Conservation (phyloP, 352 stramenopile genomes). For the Globisporangium ultimum region DNA sequence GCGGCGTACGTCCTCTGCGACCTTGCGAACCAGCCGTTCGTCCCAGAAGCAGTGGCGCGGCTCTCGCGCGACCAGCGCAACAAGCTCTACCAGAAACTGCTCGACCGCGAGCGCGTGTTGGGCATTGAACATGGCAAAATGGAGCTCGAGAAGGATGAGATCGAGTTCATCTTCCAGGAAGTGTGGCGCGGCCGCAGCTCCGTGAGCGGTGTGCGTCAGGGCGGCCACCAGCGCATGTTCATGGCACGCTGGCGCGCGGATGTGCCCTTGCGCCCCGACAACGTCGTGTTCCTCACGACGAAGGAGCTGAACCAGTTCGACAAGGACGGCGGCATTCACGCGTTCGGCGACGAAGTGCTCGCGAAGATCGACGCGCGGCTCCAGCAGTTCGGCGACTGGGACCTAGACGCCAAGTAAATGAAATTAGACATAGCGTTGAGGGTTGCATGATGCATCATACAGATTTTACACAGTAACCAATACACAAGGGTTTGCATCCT, state of each 20-base stretch:
- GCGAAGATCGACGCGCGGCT: constrained; percentile 65
- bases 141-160: constrained; percentile 79
- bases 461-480: background rate
- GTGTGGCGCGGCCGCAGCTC: constrained; percentile 81
- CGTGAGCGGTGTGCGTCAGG: constrained; percentile 64
- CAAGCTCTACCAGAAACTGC: constrained; percentile 81
- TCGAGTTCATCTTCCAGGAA: constrained; percentile 87
- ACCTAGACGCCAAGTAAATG: constrained; percentile 3
- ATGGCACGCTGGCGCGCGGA: constrained; percentile 82
- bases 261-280: constrained; percentile 68
- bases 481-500: background rate
- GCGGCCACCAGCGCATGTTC: constrained; percentile 73
- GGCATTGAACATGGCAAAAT: constrained; percentile 57
- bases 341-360: constrained; percentile 64
- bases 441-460: background rate
- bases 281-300: constrained; percentile 84
- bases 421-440: background rate
- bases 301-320: constrained; percentile 70
- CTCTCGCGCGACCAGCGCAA: constrained; percentile 83
- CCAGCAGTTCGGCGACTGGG: constrained; percentile 59
- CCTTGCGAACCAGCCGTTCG: constrained; percentile 89
- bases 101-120: constrained; percentile 70
- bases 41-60: constrained; percentile 56
- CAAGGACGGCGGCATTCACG: constrained; percentile 46
- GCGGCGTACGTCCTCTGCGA: constrained; percentile 94